Conservation (phyloP, 148 eudicot genomes). For the Pharnaceum exiguum region DNA sequence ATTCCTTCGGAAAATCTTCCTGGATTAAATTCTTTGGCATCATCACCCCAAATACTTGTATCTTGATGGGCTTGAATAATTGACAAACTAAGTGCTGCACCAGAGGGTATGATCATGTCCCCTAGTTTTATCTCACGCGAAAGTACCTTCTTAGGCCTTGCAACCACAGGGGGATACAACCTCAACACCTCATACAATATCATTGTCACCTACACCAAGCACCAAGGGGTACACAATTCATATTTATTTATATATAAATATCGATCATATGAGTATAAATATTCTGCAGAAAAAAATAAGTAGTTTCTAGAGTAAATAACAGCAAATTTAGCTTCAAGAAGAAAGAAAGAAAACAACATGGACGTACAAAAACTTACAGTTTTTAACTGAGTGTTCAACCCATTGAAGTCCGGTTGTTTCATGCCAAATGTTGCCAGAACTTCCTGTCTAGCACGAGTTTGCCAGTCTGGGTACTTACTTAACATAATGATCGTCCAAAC, state of each 20-base stretch:
- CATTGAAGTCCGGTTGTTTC: slow-evolving; percentile 20
- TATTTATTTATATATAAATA: too few relatives aligned
- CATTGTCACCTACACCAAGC: slow-evolving; percentile 24
- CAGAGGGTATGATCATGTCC: slow-evolving; percentile 19
- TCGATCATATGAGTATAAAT: too few relatives aligned
- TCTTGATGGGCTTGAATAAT: slow-evolving; percentile 22
- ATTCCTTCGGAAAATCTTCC: slow-evolving; percentile 36
- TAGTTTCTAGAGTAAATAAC: too few relatives aligned
- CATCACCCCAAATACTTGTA: slow-evolving; percentile 28
- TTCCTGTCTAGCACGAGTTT: slow-evolving; percentile 13
- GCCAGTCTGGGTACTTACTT: slow-evolving; percentile 18
- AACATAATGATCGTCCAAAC: slow-evolving; percentile 21
- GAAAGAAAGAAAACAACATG: too few relatives aligned
- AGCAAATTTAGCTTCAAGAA: too few relatives aligned
- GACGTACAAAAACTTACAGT: slow-evolving; percentile 7
- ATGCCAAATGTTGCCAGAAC: slow-evolving; percentile 23
- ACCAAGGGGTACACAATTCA: background rate
- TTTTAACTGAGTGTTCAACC: slow-evolving; percentile 22
- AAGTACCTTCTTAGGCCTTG: slow-evolving; percentile 7
- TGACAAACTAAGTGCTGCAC: slow-evolving; percentile 14
- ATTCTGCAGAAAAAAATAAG: too few relatives aligned
- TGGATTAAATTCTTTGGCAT: slow-evolving; percentile 28
- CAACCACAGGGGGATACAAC: slow-evolving; percentile 24
- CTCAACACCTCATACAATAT: slow-evolving; percentile 34
- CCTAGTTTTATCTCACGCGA: slow-evolving; percentile 21